Evolutionary conservation across 192 early-diverging fungal species (phyloP).

Genomic region (Backusella psychrophila): DNA sequence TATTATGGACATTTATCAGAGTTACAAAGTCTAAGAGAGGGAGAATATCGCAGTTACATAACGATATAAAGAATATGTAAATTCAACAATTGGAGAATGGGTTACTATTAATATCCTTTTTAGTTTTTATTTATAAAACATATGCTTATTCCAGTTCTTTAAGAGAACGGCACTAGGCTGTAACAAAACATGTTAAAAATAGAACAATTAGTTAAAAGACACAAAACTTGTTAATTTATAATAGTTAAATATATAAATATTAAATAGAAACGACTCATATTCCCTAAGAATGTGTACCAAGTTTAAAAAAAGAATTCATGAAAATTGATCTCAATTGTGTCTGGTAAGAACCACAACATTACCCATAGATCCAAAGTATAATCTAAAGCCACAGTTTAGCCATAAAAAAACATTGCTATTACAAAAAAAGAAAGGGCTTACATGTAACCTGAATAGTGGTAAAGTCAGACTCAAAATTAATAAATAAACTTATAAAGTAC

Average conservation of each 20-base stretch:
- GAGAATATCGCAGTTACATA: neutral
- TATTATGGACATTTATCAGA: neutral
- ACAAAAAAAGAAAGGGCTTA: neutral
- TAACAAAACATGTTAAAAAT: neutral
- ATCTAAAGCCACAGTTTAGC: neutral
- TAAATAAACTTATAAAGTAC: neutral
- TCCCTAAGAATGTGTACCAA: neutral
- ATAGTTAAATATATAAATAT: neutral
- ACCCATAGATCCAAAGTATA: neutral
- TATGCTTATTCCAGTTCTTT: too few relatives aligned
- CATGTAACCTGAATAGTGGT: neutral
- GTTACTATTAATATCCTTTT: neutral
- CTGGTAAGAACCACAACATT: neutral
- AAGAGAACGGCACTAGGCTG: neutral
- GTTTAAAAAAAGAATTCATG: neutral
- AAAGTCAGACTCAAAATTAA: neutral
- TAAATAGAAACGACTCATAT: neutral
- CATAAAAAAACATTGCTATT: neutral
- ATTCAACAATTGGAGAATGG: too few relatives aligned
- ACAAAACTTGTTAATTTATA: neutral
- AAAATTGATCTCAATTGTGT: neutral
- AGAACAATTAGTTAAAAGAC: neutral
- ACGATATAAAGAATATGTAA: too few relatives aligned
- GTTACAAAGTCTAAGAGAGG: neutral
- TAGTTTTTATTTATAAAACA: neutral